Conservation (phyloP, 2,329 filamentous ascomycete genomes). For the Aspergillus ustus region DNA sequence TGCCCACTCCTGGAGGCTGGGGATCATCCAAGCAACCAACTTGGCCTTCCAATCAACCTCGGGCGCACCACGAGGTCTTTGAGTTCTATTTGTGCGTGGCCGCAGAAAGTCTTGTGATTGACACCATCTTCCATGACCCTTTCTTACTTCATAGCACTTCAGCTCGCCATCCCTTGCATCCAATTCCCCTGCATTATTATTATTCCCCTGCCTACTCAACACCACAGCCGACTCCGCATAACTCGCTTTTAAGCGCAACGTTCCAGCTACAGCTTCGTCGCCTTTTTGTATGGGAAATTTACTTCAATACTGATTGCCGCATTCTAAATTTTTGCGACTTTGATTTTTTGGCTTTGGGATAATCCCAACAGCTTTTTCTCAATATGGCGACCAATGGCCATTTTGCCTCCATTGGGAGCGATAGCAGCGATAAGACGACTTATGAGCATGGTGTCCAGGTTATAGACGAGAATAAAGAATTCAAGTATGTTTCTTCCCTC, state of each 20-base stretch:
- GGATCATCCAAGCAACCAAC: conserved; percentile 20
- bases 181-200: conserved; percentile 11
- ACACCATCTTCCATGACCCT: conserved; percentile 13
- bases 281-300: background rate
- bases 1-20: conserved; percentile 14
- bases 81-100: conserved; percentile 2
- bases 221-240: conserved; percentile 7
- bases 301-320: background rate
- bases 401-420: conserved; percentile 49
- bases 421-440: conserved; percentile 40
- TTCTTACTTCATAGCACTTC: conserved; percentile 19
- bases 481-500: conserved; percentile 71
- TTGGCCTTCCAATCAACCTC: conserved; percentile 16
- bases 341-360: conserved; percentile 3
- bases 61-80: conserved; percentile 13
- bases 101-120: conserved; percentile 20
- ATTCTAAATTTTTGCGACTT: background rate
- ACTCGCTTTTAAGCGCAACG: conserved; percentile 1
- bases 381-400: conserved; percentile 52
- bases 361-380: conserved; percentile 13
- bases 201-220: conserved; percentile 14
- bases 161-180: conserved; percentile 12
- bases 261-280: background rate
- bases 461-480: conserved; percentile 93
- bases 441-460: conserved; percentile 97